A percentile compares a stretch with the other conserved stretches of the same genome.
Evolutionary conservation across 2,329 filamentous ascomycete species (phyloP).

Genomic region (Leptographium radiaticola): DNA sequence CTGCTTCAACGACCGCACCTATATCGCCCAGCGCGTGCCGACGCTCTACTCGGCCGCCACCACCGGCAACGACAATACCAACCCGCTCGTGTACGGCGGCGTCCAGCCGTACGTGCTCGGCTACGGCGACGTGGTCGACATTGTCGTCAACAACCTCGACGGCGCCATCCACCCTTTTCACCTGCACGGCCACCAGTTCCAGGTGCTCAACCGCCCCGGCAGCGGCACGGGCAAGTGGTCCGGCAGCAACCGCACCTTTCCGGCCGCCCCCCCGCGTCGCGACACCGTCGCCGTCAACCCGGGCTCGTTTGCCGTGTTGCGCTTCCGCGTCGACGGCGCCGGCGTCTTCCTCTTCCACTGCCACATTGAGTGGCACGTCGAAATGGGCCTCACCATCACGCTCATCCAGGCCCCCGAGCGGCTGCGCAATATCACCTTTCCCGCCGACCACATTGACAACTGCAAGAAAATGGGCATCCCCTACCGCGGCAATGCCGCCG

Average conservation of each 20-base stretch:
- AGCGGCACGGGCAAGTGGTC: slow-evolving; percentile 24
- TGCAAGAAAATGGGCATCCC: slow-evolving; percentile 33
- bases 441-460: slow-evolving; percentile 39
- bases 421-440: slow-evolving; percentile 42
- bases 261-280: slow-evolving; percentile 18
- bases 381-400: slow-evolving; percentile 41
- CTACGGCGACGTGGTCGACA: slow-evolving; percentile 27
- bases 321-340: slow-evolving; percentile 38
- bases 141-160: slow-evolving; percentile 38
- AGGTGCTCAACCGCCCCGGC: slow-evolving; percentile 30
- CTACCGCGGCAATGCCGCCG: slow-evolving; percentile 52
- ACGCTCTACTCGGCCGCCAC: slow-evolving; percentile 59
- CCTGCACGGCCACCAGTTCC: slow-evolving; percentile 42
- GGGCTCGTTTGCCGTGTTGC: slow-evolving; percentile 34
- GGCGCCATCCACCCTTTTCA: slow-evolving; percentile 36
- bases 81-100: slow-evolving; percentile 28
- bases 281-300: slow-evolving; percentile 26
- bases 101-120: slow-evolving; percentile 27
- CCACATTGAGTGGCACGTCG: slow-evolving; percentile 49
- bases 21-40: slow-evolving; percentile 55
- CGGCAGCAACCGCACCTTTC: slow-evolving; percentile 17
- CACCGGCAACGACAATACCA: slow-evolving; percentile 29
- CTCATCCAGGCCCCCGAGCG: slow-evolving; percentile 44
- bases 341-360: slow-evolving; percentile 45
- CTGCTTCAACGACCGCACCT: slow-evolving; percentile 53